Percentiles rank a stretch among this genome's conserved stretches.
Conservation (phyloP, 148 eudicot species). For the Dianthus caryophyllus region DNA sequence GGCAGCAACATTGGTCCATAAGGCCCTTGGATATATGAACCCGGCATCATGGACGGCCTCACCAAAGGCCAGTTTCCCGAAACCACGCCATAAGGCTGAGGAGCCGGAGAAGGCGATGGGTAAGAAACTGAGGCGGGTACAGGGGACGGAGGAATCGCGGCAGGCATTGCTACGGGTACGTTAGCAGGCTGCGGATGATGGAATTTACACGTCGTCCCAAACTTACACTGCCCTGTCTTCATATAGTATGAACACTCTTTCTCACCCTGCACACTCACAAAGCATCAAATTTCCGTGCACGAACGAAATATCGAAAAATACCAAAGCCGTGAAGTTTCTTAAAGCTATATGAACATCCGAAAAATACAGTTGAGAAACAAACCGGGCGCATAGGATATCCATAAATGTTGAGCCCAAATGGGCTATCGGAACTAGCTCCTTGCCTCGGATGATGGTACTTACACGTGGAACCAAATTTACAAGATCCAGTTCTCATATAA, state of each 20-base stretch:
- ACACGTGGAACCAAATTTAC: slow-evolving; percentile 92
- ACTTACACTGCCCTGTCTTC: slow-evolving; percentile 91
- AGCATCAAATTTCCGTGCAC: slow-evolving; percentile 6
- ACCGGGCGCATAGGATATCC: slow-evolving; percentile 91
- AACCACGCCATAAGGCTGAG: slow-evolving; percentile 69
- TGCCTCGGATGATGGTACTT: slow-evolving; percentile 96
- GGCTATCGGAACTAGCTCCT: slow-evolving; percentile 47
- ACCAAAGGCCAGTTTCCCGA: slow-evolving; percentile 69
- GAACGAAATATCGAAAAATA: background rate
- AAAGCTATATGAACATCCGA: background rate
- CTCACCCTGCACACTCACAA: slow-evolving; percentile 61
- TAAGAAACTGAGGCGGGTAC: slow-evolving; percentile 39
- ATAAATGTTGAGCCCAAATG: slow-evolving; percentile 48
- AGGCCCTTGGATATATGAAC: slow-evolving; percentile 68
- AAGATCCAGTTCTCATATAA: slow-evolving; percentile 83
- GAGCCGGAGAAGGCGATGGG: slow-evolving; percentile 44
- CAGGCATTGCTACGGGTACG: slow-evolving; percentile 39
- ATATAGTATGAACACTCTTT: slow-evolving; percentile 87
- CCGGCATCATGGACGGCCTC: slow-evolving; percentile 63
- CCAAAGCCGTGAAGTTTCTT: background rate
- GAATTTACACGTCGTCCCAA: slow-evolving; percentile 90
- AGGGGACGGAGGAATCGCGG: slow-evolving; percentile 37
- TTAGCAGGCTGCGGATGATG: slow-evolving; percentile 80
- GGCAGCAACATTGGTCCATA: slow-evolving; percentile 68
- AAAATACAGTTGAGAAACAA: slow-evolving; percentile 18